phyloP scores from a whole-genome alignment of 148 eudicot species.

The Persicaria tinctoria region DNA sequence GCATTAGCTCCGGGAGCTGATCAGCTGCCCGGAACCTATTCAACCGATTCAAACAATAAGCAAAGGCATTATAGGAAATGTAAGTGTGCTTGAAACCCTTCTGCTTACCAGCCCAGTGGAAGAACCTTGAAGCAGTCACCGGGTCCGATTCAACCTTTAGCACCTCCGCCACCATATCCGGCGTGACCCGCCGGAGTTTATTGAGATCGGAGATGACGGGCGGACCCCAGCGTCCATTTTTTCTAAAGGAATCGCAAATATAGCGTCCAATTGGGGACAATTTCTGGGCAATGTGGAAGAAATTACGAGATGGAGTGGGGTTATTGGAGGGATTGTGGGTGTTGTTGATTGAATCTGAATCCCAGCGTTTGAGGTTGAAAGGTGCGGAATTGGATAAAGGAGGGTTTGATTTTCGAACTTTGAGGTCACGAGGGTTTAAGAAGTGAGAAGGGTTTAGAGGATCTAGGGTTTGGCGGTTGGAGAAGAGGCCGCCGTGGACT shows the following conservation, averaged over 20 bases:
- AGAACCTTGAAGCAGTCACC: slow-evolving; percentile 57
- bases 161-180: slow-evolving; percentile 72
- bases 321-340: neutral
- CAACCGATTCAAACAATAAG: slow-evolving; percentile 66
- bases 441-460: slow-evolving; percentile 20
- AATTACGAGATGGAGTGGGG: slow-evolving; percentile 40
- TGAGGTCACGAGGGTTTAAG: slow-evolving; percentile 19
- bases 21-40: slow-evolving; percentile 79
- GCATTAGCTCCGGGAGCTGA: slow-evolving; percentile 90
- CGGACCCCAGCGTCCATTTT: too few species aligned
- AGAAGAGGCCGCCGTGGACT: slow-evolving; percentile 72
- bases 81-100: slow-evolving; percentile 80
- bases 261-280: too few species aligned
- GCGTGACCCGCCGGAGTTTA: too few species aligned
- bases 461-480: slow-evolving; percentile 64
- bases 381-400: slow-evolving; percentile 23
- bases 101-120: slow-evolving; percentile 97
- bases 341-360: slow-evolving; percentile 37
- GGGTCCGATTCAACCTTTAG: slow-evolving; percentile 67
- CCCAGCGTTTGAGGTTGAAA: slow-evolving; percentile 61
- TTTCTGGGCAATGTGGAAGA: slow-evolving; percentile 44
- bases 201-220: too few species aligned
- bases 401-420: slow-evolving; percentile 26
- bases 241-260: too few species aligned
- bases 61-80: slow-evolving; percentile 75